A percentile compares a stretch with the other conserved stretches of the same genome.
phyloP scores from a whole-genome alignment of 2,329 filamentous ascomycete species.

The Zymoseptoria ardabiliae region DNA sequence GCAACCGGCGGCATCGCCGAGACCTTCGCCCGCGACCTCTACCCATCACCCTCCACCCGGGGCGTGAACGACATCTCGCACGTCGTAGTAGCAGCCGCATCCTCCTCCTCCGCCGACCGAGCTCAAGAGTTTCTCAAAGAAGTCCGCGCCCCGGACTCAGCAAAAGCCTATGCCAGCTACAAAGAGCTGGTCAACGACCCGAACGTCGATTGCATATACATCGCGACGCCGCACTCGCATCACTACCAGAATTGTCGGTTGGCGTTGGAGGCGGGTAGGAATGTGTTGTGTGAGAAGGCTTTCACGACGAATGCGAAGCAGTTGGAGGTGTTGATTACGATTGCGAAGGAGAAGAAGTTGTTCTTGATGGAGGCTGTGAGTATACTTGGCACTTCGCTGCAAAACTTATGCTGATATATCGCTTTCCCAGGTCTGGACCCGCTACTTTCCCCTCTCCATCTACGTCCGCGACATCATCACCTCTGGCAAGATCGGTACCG shows the following conservation, averaged over 20 bases:
- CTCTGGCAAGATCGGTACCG: conserved; percentile 47
- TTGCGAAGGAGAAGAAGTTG: conserved; percentile 66
- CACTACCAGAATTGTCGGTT: conserved; percentile 88
- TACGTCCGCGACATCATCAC: conserved; percentile 61
- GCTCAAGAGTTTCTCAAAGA: conserved; percentile 67
- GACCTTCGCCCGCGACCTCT: conserved; percentile 65
- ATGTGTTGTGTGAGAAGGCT: conserved; percentile 86
- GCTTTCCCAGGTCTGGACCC: conserved; percentile 60
- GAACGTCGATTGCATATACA: conserved; percentile 77
- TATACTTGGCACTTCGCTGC: not conserved
- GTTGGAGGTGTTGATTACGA: conserved; percentile 62
- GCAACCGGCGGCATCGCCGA: conserved; percentile 44
- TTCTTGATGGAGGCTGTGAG: conserved; percentile 58
- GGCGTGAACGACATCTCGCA: conserved; percentile 67
- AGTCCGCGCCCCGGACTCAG: conserved; percentile 59
- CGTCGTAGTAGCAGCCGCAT: conserved; percentile 70
- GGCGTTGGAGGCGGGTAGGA: conserved; percentile 74
- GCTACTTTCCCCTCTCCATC: conserved; percentile 78
- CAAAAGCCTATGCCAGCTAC: conserved; percentile 73
- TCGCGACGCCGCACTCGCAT: conserved; percentile 85
- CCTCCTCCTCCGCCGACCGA: conserved; percentile 62
- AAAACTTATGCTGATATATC: conserved; percentile 2
- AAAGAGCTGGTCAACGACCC: conserved; percentile 70
- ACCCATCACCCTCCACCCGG: conserved; percentile 63
- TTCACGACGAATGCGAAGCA: conserved; percentile 79